These are phyloP conservation scores for Gossypium raimondii DNA, from an alignment of 345 rosid genomes.

Conservation along the genomic window DNA sequence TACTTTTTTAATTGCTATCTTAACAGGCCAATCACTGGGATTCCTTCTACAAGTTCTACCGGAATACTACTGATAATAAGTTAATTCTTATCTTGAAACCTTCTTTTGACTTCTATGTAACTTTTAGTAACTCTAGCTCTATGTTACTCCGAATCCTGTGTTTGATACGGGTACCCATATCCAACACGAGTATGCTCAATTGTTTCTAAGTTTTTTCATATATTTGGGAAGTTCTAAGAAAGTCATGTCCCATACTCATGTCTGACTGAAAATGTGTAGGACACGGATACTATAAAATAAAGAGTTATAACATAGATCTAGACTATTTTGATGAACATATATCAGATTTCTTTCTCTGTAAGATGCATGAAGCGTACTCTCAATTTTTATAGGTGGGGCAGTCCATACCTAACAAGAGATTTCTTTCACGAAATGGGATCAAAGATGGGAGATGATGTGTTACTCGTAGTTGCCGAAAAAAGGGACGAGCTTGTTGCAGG, in stretches of 20 bases:
- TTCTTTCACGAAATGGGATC: slow-evolving; percentile 81
- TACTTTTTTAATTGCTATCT: slow-evolving; percentile 12
- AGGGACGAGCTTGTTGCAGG: slow-evolving; percentile 85
- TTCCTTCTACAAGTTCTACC: slow-evolving; percentile 82
- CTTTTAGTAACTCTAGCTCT: not conserved
- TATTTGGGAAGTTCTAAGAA: not conserved
- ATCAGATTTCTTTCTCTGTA: not conserved
- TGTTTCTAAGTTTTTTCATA: not conserved
- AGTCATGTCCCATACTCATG: not conserved
- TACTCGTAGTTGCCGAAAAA: slow-evolving; percentile 84
- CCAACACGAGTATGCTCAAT: not conserved
- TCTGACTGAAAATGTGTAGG: too few species aligned
- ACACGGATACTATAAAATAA: too few species aligned
- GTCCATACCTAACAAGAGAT: slow-evolving; percentile 78
- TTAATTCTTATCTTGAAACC: slow-evolving; percentile 28
- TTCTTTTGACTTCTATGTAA: slow-evolving; percentile 2
- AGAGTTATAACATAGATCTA: not conserved
- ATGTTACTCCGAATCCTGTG: not conserved
- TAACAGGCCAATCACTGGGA: slow-evolving; percentile 93
- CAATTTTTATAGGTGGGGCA: slow-evolving; percentile 73
- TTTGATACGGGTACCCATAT: not conserved
- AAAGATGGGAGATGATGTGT: slow-evolving; percentile 69
- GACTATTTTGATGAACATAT: not conserved
- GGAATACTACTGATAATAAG: slow-evolving; percentile 94
- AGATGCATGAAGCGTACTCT: slow-evolving; percentile 14